These are phyloP conservation scores for Tylopilus sp. DNA, from an alignment of 1,284 basidiomycete species.

Conservation along the genomic window DNA sequence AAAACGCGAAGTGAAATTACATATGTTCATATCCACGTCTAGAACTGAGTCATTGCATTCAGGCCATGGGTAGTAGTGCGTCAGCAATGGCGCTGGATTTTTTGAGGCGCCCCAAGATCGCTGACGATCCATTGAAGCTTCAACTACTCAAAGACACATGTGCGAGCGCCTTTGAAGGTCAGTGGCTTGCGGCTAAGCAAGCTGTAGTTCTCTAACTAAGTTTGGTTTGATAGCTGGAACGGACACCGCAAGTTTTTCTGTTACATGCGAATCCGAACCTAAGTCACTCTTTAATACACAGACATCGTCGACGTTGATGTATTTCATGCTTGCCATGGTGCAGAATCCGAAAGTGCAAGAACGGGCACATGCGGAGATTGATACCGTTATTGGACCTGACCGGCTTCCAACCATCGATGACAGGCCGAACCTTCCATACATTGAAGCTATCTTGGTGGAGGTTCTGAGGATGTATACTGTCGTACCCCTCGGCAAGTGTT, in stretches of 20 bases:
- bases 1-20: slow-evolving; percentile 24
- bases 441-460: neutral
- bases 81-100: slow-evolving; percentile 31
- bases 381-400: neutral
- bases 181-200: slow-evolving; percentile 5
- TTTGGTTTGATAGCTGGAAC: slow-evolving; percentile 27
- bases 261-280: neutral
- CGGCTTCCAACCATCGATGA: neutral
- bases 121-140: slow-evolving; percentile 9
- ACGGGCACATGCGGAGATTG: slow-evolving; percentile 49
- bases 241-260: slow-evolving; percentile 29
- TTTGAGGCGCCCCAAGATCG: slow-evolving; percentile 5
- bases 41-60: neutral
- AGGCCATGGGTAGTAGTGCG: slow-evolving; percentile 21
- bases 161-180: slow-evolving; percentile 37
- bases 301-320: slow-evolving; percentile 56
- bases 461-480: neutral
- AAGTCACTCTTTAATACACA: slow-evolving; percentile 25
- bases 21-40: neutral
- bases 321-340: slow-evolving; percentile 62
- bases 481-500: neutral
- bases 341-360: slow-evolving; percentile 56
- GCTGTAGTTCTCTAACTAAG: neutral
- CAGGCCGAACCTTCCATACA: neutral
- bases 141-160: slow-evolving; percentile 29